Conservation (phyloP, 169 alveolate species). For the Plasmodium inui region DNA sequence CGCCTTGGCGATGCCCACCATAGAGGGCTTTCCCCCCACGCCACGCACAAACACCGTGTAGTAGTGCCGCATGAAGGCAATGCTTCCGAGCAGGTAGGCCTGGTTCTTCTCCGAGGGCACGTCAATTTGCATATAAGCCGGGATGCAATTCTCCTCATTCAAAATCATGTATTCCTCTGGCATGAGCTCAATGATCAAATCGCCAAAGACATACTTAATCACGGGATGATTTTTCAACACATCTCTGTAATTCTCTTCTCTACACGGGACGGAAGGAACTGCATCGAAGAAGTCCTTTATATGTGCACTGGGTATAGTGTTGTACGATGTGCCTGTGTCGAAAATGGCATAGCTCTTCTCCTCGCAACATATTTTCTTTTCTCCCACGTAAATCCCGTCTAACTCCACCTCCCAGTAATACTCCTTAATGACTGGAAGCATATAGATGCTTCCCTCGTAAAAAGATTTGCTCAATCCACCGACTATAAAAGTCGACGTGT, state of each 20-base stretch:
- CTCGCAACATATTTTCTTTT: conserved; percentile 88
- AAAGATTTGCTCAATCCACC: conserved; percentile 89
- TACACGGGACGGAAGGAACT: conserved; percentile 67
- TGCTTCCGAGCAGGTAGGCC: conserved; percentile 89
- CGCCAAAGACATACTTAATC: conserved; percentile 82
- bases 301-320: conserved; percentile 88
- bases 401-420: conserved; percentile 91
- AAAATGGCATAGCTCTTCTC: conserved; percentile 86
- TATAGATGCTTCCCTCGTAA: conserved; percentile 84
- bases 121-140: conserved; percentile 91
- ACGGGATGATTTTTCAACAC: conserved; percentile 74
- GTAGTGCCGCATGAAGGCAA: conserved; percentile 88
- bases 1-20: conserved; percentile 81
- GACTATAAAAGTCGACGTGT: conserved; percentile 30
- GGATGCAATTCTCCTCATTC: conserved; percentile 81
- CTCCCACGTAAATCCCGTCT: conserved; percentile 88
- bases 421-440: conserved; percentile 91
- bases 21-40: conserved; percentile 67
- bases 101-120: conserved; percentile 92
- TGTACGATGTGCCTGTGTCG: conserved; percentile 91
- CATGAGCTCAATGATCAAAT: conserved; percentile 67
- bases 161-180: conserved; percentile 81
- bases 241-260: conserved; percentile 57
- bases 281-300: conserved; percentile 69
- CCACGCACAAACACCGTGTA: conserved; percentile 85